Evolutionary conservation across 768 basidiomycete species (phyloP).

Genomic region (Boletus huronensis): DNA sequence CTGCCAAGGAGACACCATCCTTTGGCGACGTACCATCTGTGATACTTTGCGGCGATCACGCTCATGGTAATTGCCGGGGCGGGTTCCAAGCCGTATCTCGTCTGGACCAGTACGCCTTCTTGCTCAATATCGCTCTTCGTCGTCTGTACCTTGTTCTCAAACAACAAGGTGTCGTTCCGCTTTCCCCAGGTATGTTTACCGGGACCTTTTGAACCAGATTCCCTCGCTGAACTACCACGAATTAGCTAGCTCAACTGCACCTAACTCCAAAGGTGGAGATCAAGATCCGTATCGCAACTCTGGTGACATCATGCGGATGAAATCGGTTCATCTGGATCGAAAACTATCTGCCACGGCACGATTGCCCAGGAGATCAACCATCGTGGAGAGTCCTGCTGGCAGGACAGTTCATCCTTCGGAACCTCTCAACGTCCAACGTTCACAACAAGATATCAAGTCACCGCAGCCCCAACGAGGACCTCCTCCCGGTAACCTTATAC

Average conservation of each 20-base stretch:
- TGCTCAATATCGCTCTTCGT: constrained; percentile 91
- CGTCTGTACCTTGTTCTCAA: constrained; percentile 84
- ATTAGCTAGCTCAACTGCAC: constrained; percentile 29
- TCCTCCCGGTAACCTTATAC: constrained; percentile 33
- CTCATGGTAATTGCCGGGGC: constrained; percentile 55
- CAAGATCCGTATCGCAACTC: constrained; percentile 84
- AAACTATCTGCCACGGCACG: constrained; percentile 93
- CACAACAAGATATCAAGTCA: constrained; percentile 38
- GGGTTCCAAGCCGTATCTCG: constrained; percentile 93
- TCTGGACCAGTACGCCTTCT: constrained; percentile 95
- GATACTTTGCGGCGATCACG: constrained; percentile 78
- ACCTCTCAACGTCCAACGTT: constrained; percentile 44
- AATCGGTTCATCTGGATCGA: constrained; percentile 90
- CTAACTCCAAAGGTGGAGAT: constrained; percentile 38
- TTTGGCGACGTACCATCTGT: constrained; percentile 72
- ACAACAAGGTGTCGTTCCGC: constrained; percentile 86
- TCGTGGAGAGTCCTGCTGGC: constrained; percentile 93
- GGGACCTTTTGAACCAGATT: constrained; percentile 1
- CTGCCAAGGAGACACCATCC: constrained; percentile 61
- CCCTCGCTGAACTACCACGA: constrained; percentile 9
- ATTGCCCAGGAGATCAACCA: constrained; percentile 88
- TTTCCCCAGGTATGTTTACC: constrained; percentile 59
- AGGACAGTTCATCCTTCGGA: constrained; percentile 77
- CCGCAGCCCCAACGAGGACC: constrained; percentile 41
- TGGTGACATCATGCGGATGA: constrained; percentile 90